Evolutionary conservation across 1,139 yeast species (phyloP).

Genomic region (Lodderomyces jiufengensis): DNA sequence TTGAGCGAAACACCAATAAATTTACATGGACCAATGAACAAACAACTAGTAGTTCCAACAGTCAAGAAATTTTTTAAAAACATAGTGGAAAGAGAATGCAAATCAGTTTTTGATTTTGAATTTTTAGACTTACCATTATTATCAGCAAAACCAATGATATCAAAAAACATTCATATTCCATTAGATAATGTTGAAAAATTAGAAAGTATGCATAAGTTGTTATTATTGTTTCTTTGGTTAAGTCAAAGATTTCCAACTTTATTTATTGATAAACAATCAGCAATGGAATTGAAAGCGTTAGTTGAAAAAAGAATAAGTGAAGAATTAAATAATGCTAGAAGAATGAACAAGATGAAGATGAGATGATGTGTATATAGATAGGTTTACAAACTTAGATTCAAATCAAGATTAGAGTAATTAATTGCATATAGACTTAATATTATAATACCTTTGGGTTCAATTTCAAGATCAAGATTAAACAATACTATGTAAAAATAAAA

Average conservation of each 20-base stretch:
- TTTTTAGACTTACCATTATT: slow-evolving; percentile 33
- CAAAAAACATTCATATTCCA: slow-evolving; percentile 19
- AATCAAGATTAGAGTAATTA: too few species aligned
- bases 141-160: slow-evolving; percentile 19
- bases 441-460: too few species aligned
- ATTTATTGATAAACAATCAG: slow-evolving; percentile 74
- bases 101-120: slow-evolving; percentile 41
- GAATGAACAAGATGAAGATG: slow-evolving; percentile 14
- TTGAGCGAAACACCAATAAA: slow-evolving; percentile 60
- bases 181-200: slow-evolving; percentile 45
- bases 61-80: slow-evolving; percentile 33
- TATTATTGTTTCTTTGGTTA: slow-evolving; percentile 79
- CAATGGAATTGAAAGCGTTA: slow-evolving; percentile 60
- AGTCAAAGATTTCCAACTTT: slow-evolving; percentile 81
- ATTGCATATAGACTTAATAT: too few species aligned
- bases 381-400: too few species aligned
- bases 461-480: too few species aligned
- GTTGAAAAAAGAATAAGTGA: slow-evolving; percentile 66
- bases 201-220: slow-evolving; percentile 68
- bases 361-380: too few species aligned
- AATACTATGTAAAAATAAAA: too few species aligned
- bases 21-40: slow-evolving; percentile 17
- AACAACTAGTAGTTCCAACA: slow-evolving; percentile 15
- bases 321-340: slow-evolving; percentile 46
- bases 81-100: slow-evolving; percentile 36